These are phyloP conservation scores for Mycogone perniciosa DNA, from an alignment of 2,329 filamentous ascomycete genomes.

Conservation along the genomic window DNA sequence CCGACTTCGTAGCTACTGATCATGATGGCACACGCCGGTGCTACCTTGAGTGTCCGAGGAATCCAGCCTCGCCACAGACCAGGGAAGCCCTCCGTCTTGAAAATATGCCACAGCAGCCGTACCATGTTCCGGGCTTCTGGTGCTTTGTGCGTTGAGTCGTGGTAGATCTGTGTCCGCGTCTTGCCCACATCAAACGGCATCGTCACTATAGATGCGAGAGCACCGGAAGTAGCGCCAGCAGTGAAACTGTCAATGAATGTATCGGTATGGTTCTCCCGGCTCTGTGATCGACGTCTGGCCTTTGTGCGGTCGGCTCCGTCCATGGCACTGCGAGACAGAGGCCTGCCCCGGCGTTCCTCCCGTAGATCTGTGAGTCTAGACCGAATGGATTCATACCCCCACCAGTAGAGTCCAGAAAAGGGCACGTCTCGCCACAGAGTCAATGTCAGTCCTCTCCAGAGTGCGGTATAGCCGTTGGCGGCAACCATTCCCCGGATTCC, in stretches of 20 bases:
- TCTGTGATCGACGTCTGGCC: conserved; percentile 51
- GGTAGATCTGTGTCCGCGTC: conserved; percentile 82
- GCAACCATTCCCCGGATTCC: conserved; percentile 75
- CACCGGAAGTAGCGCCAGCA: conserved; percentile 76
- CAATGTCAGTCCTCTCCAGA: conserved; percentile 86
- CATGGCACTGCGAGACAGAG: conserved; percentile 23
- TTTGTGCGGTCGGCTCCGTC: conserved; percentile 32
- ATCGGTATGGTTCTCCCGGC: conserved; percentile 61
- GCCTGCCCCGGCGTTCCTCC: conserved; percentile 41
- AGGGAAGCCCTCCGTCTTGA: conserved; percentile 69
- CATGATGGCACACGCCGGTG: conserved; percentile 97
- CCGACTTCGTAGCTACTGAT: conserved; percentile 96
- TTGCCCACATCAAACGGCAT: conserved; percentile 98
- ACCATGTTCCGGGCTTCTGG: conserved; percentile 77
- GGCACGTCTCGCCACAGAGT: conserved; percentile 96
- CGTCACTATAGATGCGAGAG: conserved; percentile 78
- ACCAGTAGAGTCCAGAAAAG: conserved; percentile 97
- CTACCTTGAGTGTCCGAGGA: conserved; percentile 86
- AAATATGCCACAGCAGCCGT: conserved; percentile 84
- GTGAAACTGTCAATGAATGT: conserved; percentile 87
- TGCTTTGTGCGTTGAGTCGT: conserved; percentile 41
- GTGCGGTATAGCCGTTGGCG: conserved; percentile 65
- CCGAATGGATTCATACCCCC: conserved; percentile 85
- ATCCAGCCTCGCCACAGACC: conserved; percentile 91
- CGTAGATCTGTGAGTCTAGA: conserved; percentile 64